These are phyloP conservation scores for Carnegiea gigantea DNA, from an alignment of 179 eudicot species.

Conservation along the genomic window DNA sequence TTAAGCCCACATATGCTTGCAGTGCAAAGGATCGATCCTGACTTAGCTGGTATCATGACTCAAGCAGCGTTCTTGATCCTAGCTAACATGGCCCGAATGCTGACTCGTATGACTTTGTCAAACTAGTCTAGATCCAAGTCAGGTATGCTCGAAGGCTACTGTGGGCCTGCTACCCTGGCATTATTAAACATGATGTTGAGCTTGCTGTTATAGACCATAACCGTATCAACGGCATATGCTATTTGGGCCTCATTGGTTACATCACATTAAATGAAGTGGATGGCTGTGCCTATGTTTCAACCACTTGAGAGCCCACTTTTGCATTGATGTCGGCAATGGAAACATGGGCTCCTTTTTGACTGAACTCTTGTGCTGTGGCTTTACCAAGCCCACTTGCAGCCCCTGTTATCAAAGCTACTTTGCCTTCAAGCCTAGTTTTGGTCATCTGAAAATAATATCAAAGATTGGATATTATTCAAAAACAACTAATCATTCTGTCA, in stretches of 20 bases:
- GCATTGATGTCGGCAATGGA: slow-evolving; percentile 53
- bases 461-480: no score
- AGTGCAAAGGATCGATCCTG: slow-evolving; percentile 60
- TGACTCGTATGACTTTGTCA: slow-evolving; percentile 51
- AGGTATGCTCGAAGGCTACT: slow-evolving; percentile 45
- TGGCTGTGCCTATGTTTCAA: slow-evolving; percentile 40
- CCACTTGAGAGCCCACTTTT: slow-evolving; percentile 37
- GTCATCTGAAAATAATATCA: neutral
- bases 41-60: slow-evolving; percentile 48
- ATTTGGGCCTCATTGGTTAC: slow-evolving; percentile 46
- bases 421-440: slow-evolving; percentile 53
- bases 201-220: slow-evolving; percentile 44
- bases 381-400: slow-evolving; percentile 71
- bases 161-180: slow-evolving; percentile 50
- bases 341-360: slow-evolving; percentile 56
- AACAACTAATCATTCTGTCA: no score
- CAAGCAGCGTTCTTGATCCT: slow-evolving; percentile 67
- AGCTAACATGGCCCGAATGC: slow-evolving; percentile 48
- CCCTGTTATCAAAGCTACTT: slow-evolving; percentile 67
- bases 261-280: slow-evolving; percentile 55
- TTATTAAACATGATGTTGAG: slow-evolving; percentile 65
- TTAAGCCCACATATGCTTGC: slow-evolving; percentile 53
- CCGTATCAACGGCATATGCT: slow-evolving; percentile 43
- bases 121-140: slow-evolving; percentile 50
- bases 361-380: slow-evolving; percentile 53